Evolutionary conservation across 2,329 filamentous ascomycete species (phyloP).

Genomic region (Plenodomus biglobosus): DNA sequence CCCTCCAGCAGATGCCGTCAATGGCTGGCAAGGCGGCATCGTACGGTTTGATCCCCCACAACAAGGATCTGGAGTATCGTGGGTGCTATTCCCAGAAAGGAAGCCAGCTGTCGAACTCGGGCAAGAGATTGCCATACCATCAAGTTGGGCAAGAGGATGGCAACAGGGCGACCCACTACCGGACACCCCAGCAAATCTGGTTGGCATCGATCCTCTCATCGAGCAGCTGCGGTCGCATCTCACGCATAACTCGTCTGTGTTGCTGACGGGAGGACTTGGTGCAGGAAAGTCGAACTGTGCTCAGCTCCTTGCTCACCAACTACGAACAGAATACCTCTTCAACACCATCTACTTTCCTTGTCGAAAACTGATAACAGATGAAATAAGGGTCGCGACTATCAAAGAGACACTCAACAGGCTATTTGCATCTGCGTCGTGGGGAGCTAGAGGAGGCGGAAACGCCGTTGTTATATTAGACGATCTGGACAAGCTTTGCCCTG

Average conservation of each 20-base stretch:
- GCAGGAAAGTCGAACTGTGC: conserved; percentile 85
- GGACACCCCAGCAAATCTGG: conserved; percentile 61
- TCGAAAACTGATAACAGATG: conserved; percentile 83
- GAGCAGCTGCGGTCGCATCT: conserved; percentile 73
- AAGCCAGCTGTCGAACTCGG: conserved; percentile 76
- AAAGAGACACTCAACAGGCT: conserved; percentile 83
- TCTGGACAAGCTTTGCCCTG: conserved; percentile 86
- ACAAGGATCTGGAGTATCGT: conserved; percentile 48
- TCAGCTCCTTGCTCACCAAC: conserved; percentile 70
- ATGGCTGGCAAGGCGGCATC: conserved; percentile 78
- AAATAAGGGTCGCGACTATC: conserved; percentile 84
- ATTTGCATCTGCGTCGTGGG: conserved; percentile 91
- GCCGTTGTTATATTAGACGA: conserved; percentile 89
- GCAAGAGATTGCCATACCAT: conserved; percentile 66
- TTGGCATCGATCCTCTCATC: conserved; percentile 81
- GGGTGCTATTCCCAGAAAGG: conserved; percentile 77
- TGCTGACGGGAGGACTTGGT: conserved; percentile 85
- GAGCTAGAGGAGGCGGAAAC: conserved; percentile 79
- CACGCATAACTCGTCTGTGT: conserved; percentile 81
- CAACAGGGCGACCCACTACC: conserved; percentile 61
- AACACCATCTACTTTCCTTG: conserved; percentile 86
- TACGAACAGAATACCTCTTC: conserved; percentile 74
- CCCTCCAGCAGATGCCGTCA: conserved; percentile 57
- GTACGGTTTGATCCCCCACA: conserved; percentile 70
- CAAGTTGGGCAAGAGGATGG: conserved; percentile 51